phyloP scores from a whole-genome alignment of 805 yeast species.

The Ogataea paraovalis region DNA sequence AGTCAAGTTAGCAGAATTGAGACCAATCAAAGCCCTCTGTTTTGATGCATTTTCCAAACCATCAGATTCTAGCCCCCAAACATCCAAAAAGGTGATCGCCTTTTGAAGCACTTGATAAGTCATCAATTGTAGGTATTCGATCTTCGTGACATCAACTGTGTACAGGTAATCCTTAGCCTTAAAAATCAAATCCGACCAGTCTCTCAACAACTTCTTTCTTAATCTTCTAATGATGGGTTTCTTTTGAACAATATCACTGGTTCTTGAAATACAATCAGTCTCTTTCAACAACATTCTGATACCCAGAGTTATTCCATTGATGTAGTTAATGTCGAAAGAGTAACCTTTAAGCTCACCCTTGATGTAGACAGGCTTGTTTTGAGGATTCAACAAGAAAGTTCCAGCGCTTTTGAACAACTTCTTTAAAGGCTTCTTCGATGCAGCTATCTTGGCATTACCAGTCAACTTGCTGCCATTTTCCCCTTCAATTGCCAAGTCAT shows the following conservation, averaged over 20 bases:
- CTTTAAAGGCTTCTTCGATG: constrained; percentile 48
- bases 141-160: constrained; percentile 52
- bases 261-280: constrained; percentile 72
- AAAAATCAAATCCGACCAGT: constrained; percentile 75
- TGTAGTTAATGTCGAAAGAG: constrained; percentile 52
- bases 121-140: constrained; percentile 59
- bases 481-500: not conserved
- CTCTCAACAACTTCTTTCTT: constrained; percentile 67
- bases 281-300: constrained; percentile 58
- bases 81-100: constrained; percentile 58
- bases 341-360: constrained; percentile 34
- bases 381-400: constrained; percentile 60
- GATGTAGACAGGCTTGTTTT: constrained; percentile 40
- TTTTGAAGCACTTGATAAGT: constrained; percentile 64
- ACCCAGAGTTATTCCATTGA: constrained; percentile 71
- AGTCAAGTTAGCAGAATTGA: constrained; percentile 7
- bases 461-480: constrained; percentile 7
- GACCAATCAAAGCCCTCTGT: constrained; percentile 3
- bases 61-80: constrained; percentile 68
- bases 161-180: constrained; percentile 73
- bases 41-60: constrained; percentile 28
- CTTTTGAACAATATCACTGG: constrained; percentile 63
- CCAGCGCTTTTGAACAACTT: constrained; percentile 61
- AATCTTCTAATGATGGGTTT: constrained; percentile 57
- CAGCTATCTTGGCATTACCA: constrained; percentile 30